Evolutionary conservation across 176 grass and related monocot species (phyloP).

Genomic region (Pontederia crassipes): DNA sequence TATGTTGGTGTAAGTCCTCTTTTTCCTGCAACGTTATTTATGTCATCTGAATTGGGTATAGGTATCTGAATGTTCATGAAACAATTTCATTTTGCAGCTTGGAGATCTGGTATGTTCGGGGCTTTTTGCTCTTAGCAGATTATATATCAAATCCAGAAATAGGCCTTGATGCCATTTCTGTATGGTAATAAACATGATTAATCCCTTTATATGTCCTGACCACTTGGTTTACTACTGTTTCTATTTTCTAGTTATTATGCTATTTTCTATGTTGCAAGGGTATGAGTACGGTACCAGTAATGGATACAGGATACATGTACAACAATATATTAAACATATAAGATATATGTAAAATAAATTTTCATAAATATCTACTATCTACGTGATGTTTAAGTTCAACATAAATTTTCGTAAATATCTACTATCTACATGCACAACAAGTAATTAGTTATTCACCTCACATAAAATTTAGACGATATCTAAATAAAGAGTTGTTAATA

Average conservation of each 20-base stretch:
- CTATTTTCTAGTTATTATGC: neutral
- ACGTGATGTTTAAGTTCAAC: too few species aligned
- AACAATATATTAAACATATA: too few species aligned
- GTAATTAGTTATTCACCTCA: too few species aligned
- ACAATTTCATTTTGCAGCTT: constrained; percentile 25
- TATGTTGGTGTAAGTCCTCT: constrained; percentile 54
- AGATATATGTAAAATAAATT: too few species aligned
- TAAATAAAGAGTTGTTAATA: too few species aligned
- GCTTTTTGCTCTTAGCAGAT: constrained; percentile 65
- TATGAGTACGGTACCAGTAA: too few species aligned
- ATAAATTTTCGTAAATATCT: too few species aligned
- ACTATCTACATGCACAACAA: too few species aligned
- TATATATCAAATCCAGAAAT: constrained; percentile 63
- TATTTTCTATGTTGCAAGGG: too few species aligned
- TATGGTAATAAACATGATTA: constrained; percentile 32
- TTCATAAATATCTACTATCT: too few species aligned
- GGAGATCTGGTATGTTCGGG: constrained; percentile 83
- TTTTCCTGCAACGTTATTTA: neutral
- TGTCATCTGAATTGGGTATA: neutral
- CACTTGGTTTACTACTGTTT: neutral
- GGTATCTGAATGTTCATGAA: neutral
- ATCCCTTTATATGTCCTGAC: neutral
- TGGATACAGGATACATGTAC: too few species aligned
- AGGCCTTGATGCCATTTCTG: constrained; percentile 57
- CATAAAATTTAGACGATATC: too few species aligned